These are phyloP conservation scores for Aureobasidium sp. DNA, from an alignment of 2,329 filamentous ascomycete genomes.

Conservation along the genomic window DNA sequence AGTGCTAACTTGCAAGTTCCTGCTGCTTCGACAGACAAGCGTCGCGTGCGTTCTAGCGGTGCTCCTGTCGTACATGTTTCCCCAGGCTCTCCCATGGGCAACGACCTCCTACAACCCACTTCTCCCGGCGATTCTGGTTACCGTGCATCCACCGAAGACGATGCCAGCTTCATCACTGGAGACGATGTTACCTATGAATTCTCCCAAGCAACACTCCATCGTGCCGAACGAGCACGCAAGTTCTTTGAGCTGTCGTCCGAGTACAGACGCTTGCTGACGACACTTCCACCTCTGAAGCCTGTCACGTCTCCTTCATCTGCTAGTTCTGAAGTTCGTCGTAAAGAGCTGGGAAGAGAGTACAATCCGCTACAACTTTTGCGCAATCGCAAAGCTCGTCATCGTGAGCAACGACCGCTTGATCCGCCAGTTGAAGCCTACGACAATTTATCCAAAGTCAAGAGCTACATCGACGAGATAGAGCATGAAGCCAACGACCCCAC, in stretches of 20 bases:
- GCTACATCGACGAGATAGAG: constrained; percentile 69
- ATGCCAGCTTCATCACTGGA: neutral
- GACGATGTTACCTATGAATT: constrained; percentile 57
- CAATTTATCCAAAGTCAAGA: constrained; percentile 62
- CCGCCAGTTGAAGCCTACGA: constrained; percentile 70
- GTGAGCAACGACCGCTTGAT: constrained; percentile 68
- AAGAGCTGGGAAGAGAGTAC: constrained; percentile 62
- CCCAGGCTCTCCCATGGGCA: constrained; percentile 17
- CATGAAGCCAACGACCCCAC: constrained; percentile 34
- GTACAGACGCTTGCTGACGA: constrained; percentile 72
- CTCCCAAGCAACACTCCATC: constrained; percentile 70
- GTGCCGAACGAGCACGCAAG: constrained; percentile 76
- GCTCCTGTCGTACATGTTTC: constrained; percentile 11
- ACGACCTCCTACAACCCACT: constrained; percentile 42
- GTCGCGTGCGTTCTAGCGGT: constrained; percentile 15
- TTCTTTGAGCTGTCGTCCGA: constrained; percentile 81
- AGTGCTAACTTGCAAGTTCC: constrained; percentile 50
- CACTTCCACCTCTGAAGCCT: constrained; percentile 65
- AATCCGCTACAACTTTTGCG: constrained; percentile 91
- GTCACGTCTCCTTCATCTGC: constrained; percentile 36
- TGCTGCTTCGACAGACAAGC: neutral
- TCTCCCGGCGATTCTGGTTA: constrained; percentile 3
- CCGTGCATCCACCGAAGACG: neutral
- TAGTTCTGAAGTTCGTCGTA: constrained; percentile 34
- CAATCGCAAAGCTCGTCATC: constrained; percentile 76